These are phyloP conservation scores for Oropetium thomaeum DNA, from an alignment of 176 grass and related monocot genomes.

Conservation along the genomic window DNA sequence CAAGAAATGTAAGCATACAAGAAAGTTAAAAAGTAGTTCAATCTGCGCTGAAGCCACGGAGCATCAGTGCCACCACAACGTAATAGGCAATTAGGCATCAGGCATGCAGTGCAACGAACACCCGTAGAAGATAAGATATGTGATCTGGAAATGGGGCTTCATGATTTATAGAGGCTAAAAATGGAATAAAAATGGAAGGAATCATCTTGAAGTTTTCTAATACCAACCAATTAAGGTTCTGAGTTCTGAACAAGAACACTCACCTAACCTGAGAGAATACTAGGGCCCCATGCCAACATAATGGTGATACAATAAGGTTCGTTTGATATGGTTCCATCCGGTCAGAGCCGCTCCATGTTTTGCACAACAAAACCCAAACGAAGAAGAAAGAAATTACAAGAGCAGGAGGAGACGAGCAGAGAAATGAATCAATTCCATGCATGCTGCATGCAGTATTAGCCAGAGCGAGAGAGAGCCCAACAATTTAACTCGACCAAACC, in stretches of 20 bases:
- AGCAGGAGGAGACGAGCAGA: conserved; percentile 29
- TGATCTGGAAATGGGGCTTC: background rate
- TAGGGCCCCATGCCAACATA: no score
- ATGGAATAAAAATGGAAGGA: background rate
- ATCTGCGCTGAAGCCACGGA: no score
- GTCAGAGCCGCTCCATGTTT: conserved; percentile 8
- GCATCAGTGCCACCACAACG: no score
- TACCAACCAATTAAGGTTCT: background rate
- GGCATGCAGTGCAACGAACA: no score
- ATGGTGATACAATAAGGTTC: conserved; percentile 1
- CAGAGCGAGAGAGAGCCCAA: no score
- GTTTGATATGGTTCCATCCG: background rate
- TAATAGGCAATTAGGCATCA: no score
- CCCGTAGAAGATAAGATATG: background rate
- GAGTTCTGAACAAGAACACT: conserved; percentile 35
- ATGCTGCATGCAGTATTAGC: conserved; percentile 33
- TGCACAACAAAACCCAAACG: conserved; percentile 15
- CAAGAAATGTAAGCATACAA: no score
- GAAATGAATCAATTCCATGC: conserved; percentile 30
- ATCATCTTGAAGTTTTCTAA: background rate
- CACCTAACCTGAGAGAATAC: no score
- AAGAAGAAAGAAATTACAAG: conserved; percentile 33
- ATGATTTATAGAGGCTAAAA: background rate
- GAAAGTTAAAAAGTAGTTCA: background rate
- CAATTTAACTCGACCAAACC: conserved; percentile 34